Evolutionary conservation across 2,329 filamentous ascomycete genomes (phyloP).

Genomic region (Microdochium bolleyi): DNA sequence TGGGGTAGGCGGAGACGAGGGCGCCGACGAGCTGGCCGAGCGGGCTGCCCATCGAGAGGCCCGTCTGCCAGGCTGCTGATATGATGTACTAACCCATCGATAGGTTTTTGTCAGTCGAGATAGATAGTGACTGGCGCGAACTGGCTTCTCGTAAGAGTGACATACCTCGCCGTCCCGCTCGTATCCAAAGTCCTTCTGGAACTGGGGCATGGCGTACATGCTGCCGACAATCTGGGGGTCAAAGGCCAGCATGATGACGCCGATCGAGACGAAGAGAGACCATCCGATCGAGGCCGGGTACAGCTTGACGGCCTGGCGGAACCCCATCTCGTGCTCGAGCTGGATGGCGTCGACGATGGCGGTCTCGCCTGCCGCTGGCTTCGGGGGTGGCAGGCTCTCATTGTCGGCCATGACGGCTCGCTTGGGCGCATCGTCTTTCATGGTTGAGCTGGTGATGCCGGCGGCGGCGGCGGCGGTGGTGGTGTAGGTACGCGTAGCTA

Average conservation of each 20-base stretch:
- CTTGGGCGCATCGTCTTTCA: background rate
- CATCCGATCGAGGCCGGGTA: constrained; percentile 41
- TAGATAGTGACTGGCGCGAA: background rate
- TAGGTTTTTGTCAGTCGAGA: background rate
- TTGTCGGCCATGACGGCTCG: background rate
- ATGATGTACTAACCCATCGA: constrained; percentile 12
- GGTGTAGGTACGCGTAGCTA: background rate
- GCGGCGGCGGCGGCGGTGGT: background rate
- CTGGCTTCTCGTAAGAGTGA: too few relatives aligned
- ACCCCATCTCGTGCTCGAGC: constrained; percentile 20
- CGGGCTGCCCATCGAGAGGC: constrained; percentile 43
- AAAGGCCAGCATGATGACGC: constrained; percentile 55
- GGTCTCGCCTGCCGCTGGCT: background rate
- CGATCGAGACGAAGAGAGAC: constrained; percentile 51
- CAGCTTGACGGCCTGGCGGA: constrained; percentile 29
- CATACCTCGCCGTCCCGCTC: constrained; percentile 20
- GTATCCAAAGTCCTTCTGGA: constrained; percentile 22
- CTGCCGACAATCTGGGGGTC: constrained; percentile 58
- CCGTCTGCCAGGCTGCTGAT: constrained; percentile 36
- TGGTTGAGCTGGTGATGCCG: background rate
- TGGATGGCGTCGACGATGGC: background rate
- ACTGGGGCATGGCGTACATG: constrained; percentile 37
- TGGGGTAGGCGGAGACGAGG: constrained; percentile 36
- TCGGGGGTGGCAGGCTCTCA: background rate
- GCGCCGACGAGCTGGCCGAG: constrained; percentile 50